Conservation (phyloP, 2,329 filamentous ascomycete species). For the Pestalotiopsis sp. region DNA sequence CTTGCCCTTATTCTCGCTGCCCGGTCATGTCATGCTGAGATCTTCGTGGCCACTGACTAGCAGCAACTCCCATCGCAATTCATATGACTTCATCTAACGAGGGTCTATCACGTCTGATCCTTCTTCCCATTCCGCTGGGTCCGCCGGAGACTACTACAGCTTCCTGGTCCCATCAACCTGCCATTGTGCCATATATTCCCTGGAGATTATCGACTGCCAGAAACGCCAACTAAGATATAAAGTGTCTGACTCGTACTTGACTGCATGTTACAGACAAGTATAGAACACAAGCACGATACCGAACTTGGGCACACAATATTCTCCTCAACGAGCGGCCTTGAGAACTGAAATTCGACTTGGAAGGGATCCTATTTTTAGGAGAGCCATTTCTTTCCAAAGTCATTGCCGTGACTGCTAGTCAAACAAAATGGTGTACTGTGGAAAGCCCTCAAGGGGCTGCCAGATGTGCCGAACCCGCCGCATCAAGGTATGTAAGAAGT, state of each 20-base stretch:
- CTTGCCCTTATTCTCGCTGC: not conserved
- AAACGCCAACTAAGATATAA: not conserved
- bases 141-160: not conserved
- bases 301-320: not conserved
- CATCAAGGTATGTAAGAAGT: constrained; percentile 63
- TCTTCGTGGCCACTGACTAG: not conserved
- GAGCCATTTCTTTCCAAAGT: not conserved
- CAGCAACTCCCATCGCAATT: not conserved
- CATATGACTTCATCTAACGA: not conserved
- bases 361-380: not conserved
- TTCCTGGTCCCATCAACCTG: not conserved
- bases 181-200: not conserved
- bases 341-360: not conserved
- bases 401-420: not conserved
- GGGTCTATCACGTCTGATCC: not conserved
- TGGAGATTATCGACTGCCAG: not conserved
- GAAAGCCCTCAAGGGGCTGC: constrained; percentile 69
- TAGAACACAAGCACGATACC: not conserved
- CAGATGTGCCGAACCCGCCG: constrained; percentile 74
- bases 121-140: not conserved
- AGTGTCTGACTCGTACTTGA: not conserved
- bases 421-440: constrained; percentile 63
- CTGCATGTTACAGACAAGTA: not conserved
- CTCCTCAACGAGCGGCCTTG: not conserved
- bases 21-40: not conserved